Evolutionary conservation across 2,329 filamentous ascomycete genomes (phyloP).

Genomic region (Fusarium denticulatum): DNA sequence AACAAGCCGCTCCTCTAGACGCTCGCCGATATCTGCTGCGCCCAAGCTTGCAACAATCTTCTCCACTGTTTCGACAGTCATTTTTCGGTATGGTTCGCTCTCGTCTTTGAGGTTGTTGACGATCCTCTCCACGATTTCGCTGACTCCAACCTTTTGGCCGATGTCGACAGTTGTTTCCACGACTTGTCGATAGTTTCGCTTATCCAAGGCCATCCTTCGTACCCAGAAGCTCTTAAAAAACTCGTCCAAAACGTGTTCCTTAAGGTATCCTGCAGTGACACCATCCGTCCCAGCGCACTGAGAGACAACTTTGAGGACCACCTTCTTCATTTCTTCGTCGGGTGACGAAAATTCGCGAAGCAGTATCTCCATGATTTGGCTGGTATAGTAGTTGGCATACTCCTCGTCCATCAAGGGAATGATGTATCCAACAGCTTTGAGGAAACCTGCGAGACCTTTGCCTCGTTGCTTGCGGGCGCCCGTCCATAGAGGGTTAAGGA

Average conservation of each 20-base stretch:
- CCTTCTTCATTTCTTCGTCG: slow-evolving; percentile 99
- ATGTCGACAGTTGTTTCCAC: slow-evolving; percentile 98
- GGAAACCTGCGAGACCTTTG: slow-evolving; percentile 92
- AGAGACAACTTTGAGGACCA: slow-evolving; percentile 95
- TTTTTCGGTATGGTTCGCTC: slow-evolving; percentile 97
- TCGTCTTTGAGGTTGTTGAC: slow-evolving; percentile 98
- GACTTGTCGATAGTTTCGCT: slow-evolving; percentile 96
- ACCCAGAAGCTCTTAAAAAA: slow-evolving; percentile 99
- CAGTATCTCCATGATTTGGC: slow-evolving; percentile 98
- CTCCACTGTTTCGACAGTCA: slow-evolving; percentile 98
- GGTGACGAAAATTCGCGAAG: slow-evolving; percentile 95
- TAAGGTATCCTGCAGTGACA: slow-evolving; percentile 93
- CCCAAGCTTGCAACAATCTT: slow-evolving; percentile 94
- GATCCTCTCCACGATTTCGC: slow-evolving; percentile 92
- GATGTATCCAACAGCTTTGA: slow-evolving; percentile 98
- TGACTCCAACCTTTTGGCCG: slow-evolving; percentile 95
- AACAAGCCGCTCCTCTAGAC: slow-evolving; percentile 91
- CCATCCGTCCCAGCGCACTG: slow-evolving; percentile 95
- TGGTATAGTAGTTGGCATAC: slow-evolving; percentile 98
- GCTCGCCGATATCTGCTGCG: slow-evolving; percentile 91
- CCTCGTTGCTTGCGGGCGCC: slow-evolving; percentile 95
- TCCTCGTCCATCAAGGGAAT: slow-evolving; percentile 99
- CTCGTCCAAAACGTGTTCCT: slow-evolving; percentile 92
- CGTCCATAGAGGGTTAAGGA: slow-evolving; percentile 96
- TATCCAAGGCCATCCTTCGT: slow-evolving; percentile 93